Percentiles rank a stretch among this genome's conserved stretches.
Conservation (phyloP, 768 basidiomycete genomes). For the Nevesoporus exiguus region DNA sequence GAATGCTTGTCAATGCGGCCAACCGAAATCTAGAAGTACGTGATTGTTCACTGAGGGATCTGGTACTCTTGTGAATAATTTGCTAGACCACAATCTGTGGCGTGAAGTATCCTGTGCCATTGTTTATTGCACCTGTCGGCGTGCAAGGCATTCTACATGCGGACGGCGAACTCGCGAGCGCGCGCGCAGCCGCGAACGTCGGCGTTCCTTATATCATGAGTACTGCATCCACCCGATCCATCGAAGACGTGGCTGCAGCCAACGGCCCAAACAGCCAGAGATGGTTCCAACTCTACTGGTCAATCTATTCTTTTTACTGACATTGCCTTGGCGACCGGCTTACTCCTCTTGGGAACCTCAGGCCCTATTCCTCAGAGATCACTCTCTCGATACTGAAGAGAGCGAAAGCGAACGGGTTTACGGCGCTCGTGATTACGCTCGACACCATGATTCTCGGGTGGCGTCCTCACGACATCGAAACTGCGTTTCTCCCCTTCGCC, state of each 20-base stretch:
- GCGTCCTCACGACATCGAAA: conserved; percentile 71
- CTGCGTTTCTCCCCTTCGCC: conserved; percentile 60
- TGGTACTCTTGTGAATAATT: neutral
- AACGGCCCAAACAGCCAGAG: conserved; percentile 59
- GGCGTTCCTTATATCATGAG: conserved; percentile 73
- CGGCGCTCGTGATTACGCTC: conserved; percentile 69
- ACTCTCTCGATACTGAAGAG: conserved; percentile 63
- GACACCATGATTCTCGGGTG: conserved; percentile 74
- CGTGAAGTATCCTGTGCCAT: conserved; percentile 53
- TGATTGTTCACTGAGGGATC: neutral
- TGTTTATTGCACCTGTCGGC: conserved; percentile 73
- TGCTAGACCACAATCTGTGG: conserved; percentile 69
- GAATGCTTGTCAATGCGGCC: conserved; percentile 66
- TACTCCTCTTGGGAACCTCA: conserved; percentile 20
- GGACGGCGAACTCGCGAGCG: conserved; percentile 69
- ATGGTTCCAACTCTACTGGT: conserved; percentile 87
- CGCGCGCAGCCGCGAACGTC: conserved; percentile 59
- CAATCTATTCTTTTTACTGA: conserved; percentile 6
- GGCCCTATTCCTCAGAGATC: conserved; percentile 60
- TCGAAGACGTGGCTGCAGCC: conserved; percentile 74
- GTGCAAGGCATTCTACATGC: conserved; percentile 71
- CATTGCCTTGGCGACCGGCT: neutral
- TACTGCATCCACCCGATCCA: conserved; percentile 65
- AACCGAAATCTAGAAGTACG: conserved; percentile 57
- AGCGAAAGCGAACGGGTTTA: conserved; percentile 63